Base-by-base conservation (phyloP, 192 early-diverging fungal genomes). In the Rhizoclosmatium sp. region DNA sequence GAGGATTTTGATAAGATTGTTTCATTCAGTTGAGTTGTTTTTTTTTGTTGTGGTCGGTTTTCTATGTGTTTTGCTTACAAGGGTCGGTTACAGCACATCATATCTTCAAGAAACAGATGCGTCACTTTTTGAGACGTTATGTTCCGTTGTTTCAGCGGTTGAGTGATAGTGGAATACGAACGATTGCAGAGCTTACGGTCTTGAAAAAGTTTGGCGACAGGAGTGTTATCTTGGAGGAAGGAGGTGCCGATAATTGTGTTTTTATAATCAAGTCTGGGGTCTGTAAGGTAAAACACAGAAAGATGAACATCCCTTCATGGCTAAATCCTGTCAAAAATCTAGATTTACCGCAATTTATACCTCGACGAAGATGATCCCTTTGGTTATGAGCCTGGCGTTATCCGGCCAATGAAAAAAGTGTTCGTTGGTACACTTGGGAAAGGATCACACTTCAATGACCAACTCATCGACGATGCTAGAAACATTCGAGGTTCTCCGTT, bases 361-460 rank as follows among this genome's bases (percentile, higher is more conserved):
- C 31, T 31, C 31, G 31, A 31, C 31, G 31, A 31, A 31, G 31
- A 31, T 31, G 31, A 31, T 31, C 31, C 31, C 31, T 31, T 12
- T 54, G 51, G 51, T 54, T 54, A 12, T 54, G 5, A 54, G 5
- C 9, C 51, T 54, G 51, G 16, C 51, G 5, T 54, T 1, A 62
- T 16, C 51, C 7, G 65, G 16, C 23, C 4, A 47, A 45, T 39
- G 9, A 41, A 68, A 47, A 21, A 41, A 21, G 65, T 68, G 10
- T 45, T 46, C 44, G 65, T 68, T 12, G 44, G 65, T 1, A 47
- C 40, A 31, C 46, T 71, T 10, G 12, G 14, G 14, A 10, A 62
- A 62, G 72, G 72, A 10, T 9, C 19, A 16, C 72, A 75, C 42
- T 75, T 75, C 59, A 75, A 75, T 44, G 59, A 75, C 10, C 59